Evolutionary conservation across 2,329 filamentous ascomycete species (phyloP).

Genomic region (Pyrenochaeta sp.): DNA sequence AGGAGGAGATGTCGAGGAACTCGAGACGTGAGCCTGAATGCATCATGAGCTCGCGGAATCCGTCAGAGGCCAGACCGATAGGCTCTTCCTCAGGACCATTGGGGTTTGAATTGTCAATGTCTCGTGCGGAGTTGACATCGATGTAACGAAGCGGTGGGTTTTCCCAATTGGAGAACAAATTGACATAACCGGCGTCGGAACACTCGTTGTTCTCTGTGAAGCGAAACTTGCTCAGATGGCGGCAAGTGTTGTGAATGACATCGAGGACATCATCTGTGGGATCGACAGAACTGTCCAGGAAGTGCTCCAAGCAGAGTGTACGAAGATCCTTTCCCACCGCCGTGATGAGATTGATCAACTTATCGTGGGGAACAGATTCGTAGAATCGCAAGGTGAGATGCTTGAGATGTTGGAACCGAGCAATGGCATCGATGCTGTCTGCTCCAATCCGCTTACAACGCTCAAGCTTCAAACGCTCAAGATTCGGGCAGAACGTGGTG

Average conservation of each 20-base stretch:
- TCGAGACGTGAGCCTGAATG: conserved; percentile 76
- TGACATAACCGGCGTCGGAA: conserved; percentile 76
- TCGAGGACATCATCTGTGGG: conserved; percentile 63
- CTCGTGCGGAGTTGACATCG: conserved; percentile 79
- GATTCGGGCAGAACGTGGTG: conserved; percentile 67
- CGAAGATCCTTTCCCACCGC: conserved; percentile 70
- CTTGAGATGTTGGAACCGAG: conserved; percentile 68
- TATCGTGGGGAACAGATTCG: conserved; percentile 62
- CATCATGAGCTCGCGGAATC: conserved; percentile 81
- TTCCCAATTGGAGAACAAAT: conserved; percentile 77
- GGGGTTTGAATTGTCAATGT: conserved; percentile 75
- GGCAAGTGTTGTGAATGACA: conserved; percentile 74
- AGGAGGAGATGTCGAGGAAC: conserved; percentile 79
- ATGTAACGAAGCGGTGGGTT: conserved; percentile 75
- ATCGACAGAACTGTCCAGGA: conserved; percentile 70
- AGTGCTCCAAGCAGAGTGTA: conserved; percentile 78
- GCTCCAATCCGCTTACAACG: conserved; percentile 78
- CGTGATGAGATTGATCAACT: conserved; percentile 68
- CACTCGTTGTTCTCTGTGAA: conserved; percentile 78
- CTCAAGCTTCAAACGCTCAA: conserved; percentile 79
- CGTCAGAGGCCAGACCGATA: conserved; percentile 76
- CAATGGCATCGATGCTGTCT: conserved; percentile 70
- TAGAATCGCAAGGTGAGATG: conserved; percentile 78
- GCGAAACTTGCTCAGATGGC: conserved; percentile 75
- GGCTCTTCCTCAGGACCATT: conserved; percentile 64